Evolutionary conservation across 2,329 filamentous ascomycete genomes (phyloP).

Genomic region (Tolypocladium album): DNA sequence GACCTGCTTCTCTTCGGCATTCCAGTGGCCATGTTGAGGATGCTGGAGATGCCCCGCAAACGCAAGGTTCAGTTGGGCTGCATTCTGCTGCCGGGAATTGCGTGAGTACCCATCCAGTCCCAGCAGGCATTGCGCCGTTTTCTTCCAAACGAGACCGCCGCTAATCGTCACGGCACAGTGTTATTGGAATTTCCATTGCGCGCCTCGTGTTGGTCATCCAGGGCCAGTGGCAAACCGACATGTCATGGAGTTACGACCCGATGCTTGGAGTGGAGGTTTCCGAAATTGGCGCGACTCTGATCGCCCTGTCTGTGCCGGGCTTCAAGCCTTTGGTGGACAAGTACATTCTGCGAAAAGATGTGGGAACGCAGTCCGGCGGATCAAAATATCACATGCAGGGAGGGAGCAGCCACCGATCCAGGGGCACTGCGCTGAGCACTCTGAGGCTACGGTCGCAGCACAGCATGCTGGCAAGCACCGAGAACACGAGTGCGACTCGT

Average conservation of each 20-base stretch:
- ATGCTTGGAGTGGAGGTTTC: conserved; percentile 38
- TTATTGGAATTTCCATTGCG: conserved; percentile 35
- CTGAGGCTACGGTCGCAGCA: conserved; percentile 19
- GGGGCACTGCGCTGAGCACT: conserved; percentile 17
- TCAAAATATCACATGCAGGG: conserved; percentile 10
- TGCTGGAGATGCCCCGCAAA: conserved; percentile 29
- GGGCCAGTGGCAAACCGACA: conserved; percentile 34
- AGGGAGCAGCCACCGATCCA: conserved; percentile 8
- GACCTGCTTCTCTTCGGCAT: conserved; percentile 40
- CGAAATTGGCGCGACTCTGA: conserved; percentile 37
- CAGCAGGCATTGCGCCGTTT: neutral
- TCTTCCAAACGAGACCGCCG: neutral
- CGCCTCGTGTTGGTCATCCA: conserved; percentile 35
- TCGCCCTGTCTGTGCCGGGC: conserved; percentile 38
- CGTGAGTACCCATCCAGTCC: conserved; percentile 20
- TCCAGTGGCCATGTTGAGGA: conserved; percentile 34
- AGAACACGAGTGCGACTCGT: conserved; percentile 13
- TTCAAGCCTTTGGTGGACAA: conserved; percentile 35
- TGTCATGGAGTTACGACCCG: conserved; percentile 40
- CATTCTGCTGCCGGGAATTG: conserved; percentile 37
- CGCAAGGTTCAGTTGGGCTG: conserved; percentile 35
- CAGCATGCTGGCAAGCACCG: conserved; percentile 13
- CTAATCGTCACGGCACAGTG: conserved; percentile 18
- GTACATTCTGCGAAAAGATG: conserved; percentile 15
- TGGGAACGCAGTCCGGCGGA: conserved; percentile 8